Evolutionary conservation across 805 yeast species (phyloP).

Genomic region (Candida saitoana): DNA sequence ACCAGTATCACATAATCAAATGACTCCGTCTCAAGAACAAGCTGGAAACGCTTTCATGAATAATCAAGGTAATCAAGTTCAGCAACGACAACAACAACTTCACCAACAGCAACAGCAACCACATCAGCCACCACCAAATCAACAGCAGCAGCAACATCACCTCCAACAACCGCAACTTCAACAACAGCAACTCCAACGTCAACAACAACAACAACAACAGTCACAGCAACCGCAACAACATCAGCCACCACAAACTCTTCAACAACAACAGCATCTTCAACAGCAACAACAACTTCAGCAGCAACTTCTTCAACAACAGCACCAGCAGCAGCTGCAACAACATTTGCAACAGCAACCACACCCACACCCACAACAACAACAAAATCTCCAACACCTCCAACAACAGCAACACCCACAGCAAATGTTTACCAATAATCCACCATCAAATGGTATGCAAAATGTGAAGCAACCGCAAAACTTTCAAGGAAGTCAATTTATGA

Average conservation of each 20-base stretch:
- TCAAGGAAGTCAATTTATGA: constrained; percentile 9
- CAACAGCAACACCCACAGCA: background rate
- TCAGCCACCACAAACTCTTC: constrained; percentile 8
- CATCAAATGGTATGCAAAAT: constrained; percentile 1
- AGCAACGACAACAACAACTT: constrained; percentile 2
- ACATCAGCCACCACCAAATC: constrained; percentile 9
- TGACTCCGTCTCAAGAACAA: background rate
- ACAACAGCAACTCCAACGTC: constrained; percentile 10
- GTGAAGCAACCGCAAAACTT: constrained; percentile 11
- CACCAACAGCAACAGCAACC: constrained; percentile 8
- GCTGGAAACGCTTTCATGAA: background rate
- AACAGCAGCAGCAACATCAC: constrained; percentile 8
- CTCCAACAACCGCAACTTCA: constrained; percentile 8
- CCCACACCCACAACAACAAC: background rate
- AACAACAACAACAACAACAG: constrained; percentile 7
- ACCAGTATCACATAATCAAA: background rate
- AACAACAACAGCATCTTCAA: constrained; percentile 10
- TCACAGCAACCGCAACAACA: constrained; percentile 11
- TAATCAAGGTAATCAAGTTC: background rate
- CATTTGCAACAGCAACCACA: background rate
- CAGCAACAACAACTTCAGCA: constrained; percentile 1
- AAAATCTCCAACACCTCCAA: background rate
- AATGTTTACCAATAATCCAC: background rate
- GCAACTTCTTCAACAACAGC: background rate
- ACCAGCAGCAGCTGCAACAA: background rate